These are phyloP conservation scores for Rhodotorula sp. DNA, from an alignment of 1,284 basidiomycete species.

Conservation along the genomic window DNA sequence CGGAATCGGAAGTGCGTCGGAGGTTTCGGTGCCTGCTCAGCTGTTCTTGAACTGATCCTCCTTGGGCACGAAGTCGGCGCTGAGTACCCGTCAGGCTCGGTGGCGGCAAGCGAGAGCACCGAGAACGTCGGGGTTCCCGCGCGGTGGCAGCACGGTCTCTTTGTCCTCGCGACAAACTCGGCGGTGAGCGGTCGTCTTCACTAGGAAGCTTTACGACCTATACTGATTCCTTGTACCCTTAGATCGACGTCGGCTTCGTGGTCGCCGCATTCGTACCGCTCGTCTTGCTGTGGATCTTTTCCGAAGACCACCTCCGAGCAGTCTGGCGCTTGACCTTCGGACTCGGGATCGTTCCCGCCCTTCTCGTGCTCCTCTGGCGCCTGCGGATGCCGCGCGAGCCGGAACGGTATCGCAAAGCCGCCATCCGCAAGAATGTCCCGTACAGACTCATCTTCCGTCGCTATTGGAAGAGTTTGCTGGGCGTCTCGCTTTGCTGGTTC, in stretches of 20 bases:
- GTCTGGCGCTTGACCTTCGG: conserved; percentile 88
- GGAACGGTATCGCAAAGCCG: conserved; percentile 64
- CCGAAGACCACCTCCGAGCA: conserved; percentile 72
- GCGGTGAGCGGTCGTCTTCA: conserved; percentile 2
- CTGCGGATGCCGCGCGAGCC: conserved; percentile 74
- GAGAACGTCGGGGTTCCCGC: conserved; percentile 73
- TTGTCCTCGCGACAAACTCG: conserved; percentile 77
- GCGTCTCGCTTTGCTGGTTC: conserved; percentile 59
- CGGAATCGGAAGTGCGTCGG: conserved; percentile 51
- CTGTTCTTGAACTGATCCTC: too few relatives aligned
- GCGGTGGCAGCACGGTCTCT: conserved; percentile 78
- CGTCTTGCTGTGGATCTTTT: conserved; percentile 84
- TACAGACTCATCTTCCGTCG: conserved; percentile 76
- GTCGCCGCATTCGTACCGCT: conserved; percentile 71
- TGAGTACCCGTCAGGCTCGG: conserved; percentile 62
- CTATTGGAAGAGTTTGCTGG: conserved; percentile 60
- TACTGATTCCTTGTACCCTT: neutral
- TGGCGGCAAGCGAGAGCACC: conserved; percentile 87
- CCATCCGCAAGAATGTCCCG: conserved; percentile 71
- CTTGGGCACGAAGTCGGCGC: neutral
- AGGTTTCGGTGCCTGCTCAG: neutral
- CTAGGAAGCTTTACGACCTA: neutral
- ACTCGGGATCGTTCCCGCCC: conserved; percentile 79
- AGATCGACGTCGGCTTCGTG: conserved; percentile 82
- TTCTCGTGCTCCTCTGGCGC: conserved; percentile 81